phyloP scores from a whole-genome alignment of 2,329 filamentous ascomycete species.

The Coleophoma eucalyptorum region DNA sequence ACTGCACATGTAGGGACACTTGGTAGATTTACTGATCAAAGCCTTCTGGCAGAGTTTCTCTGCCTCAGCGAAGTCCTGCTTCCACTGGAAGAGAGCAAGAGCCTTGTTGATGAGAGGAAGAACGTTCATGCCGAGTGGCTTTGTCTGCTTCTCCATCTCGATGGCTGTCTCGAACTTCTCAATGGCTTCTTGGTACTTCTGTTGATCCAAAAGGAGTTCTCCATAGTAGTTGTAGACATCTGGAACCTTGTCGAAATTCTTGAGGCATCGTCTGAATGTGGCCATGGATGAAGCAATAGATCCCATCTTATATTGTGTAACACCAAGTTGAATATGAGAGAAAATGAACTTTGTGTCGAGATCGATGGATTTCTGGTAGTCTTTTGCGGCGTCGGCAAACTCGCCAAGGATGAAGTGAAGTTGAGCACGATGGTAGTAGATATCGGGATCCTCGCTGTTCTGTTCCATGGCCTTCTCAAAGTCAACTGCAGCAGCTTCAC shows the following conservation, averaged over 20 bases:
- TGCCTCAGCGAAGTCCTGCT: slow-evolving; percentile 90
- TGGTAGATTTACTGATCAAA: slow-evolving; percentile 73
- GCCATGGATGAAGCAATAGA: slow-evolving; percentile 97
- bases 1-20: too few relatives aligned
- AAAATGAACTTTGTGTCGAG: slow-evolving; percentile 96
- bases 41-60: slow-evolving; percentile 97
- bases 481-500: slow-evolving; percentile 81
- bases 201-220: slow-evolving; percentile 92
- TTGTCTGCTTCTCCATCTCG: slow-evolving; percentile 93
- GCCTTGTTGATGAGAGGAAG: slow-evolving; percentile 98
- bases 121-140: slow-evolving; percentile 96
- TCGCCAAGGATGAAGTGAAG: slow-evolving; percentile 97
- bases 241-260: slow-evolving; percentile 95
- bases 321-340: slow-evolving; percentile 97
- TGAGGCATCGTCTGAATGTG: slow-evolving; percentile 94
- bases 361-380: slow-evolving; percentile 99
- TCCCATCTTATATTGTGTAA: slow-evolving; percentile 99
- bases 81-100: slow-evolving; percentile 95
- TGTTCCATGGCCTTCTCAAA: slow-evolving; percentile 83
- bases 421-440: slow-evolving; percentile 98
- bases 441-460: slow-evolving; percentile 87
- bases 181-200: slow-evolving; percentile 91
- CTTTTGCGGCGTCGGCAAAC: slow-evolving; percentile 89
- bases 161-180: slow-evolving; percentile 99
- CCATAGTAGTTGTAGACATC: slow-evolving; percentile 99